Evolutionary conservation across 1,284 basidiomycete species (phyloP).

Genomic region (Boletus calvinii): DNA sequence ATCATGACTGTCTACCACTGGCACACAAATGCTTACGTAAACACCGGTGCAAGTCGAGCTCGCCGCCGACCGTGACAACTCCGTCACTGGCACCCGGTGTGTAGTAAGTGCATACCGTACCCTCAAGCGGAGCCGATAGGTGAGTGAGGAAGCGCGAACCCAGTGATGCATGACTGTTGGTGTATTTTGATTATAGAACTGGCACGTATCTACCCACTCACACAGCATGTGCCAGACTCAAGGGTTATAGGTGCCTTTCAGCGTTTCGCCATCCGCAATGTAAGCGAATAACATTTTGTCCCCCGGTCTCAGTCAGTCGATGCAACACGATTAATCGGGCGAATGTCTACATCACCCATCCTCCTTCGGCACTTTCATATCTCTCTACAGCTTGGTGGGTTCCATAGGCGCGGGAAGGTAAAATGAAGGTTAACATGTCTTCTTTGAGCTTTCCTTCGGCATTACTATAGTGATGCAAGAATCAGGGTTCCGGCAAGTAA

Average conservation of each 20-base stretch:
- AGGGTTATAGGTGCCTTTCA: background rate
- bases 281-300: background rate
- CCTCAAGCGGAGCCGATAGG: background rate
- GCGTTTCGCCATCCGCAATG: background rate
- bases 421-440: constrained; percentile 6
- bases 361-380: background rate
- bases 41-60: too few relatives aligned
- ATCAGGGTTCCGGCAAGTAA: background rate
- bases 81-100: too few relatives aligned
- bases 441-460: background rate
- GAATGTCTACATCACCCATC: background rate
- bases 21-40: constrained; percentile 12
- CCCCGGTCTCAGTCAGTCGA: background rate
- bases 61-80: too few relatives aligned
- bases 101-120: too few relatives aligned
- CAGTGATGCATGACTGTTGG: background rate
- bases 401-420: constrained; percentile 18
- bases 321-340: background rate
- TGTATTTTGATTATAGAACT: background rate
- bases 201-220: background rate
- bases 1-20: too few relatives aligned
- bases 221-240: constrained; percentile 5
- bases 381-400: constrained; percentile 29
- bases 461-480: background rate
- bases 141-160: background rate